These are phyloP conservation scores for Trichoderma atroviride DNA, from an alignment of 2,329 filamentous ascomycete species.

Conservation along the genomic window DNA sequence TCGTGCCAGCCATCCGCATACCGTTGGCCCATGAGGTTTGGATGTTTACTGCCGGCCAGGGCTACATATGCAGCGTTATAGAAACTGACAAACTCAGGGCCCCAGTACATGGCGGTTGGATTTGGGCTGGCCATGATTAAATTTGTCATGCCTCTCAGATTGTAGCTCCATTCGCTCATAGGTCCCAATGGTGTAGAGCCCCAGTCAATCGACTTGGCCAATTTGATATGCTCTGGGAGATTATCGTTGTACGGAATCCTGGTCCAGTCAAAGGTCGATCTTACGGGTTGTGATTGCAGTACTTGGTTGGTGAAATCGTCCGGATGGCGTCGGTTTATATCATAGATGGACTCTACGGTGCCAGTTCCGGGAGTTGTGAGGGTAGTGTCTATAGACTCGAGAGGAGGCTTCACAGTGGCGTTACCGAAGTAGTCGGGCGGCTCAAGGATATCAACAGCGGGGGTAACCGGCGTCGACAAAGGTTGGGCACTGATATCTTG, in stretches of 20 bases:
- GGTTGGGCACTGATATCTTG: constrained; percentile 42
- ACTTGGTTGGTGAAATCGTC: constrained; percentile 47
- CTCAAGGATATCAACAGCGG: constrained; percentile 38
- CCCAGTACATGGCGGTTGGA: constrained; percentile 80
- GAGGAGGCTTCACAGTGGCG: constrained; percentile 29
- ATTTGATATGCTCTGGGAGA: constrained; percentile 71
- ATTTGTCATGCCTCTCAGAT: constrained; percentile 78
- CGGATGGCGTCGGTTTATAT: constrained; percentile 39
- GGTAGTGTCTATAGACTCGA: constrained; percentile 34
- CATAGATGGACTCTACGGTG: constrained; percentile 20
- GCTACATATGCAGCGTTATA: constrained; percentile 75
- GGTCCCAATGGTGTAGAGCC: constrained; percentile 71
- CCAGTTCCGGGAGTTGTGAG: neutral
- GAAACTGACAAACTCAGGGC: constrained; percentile 65
- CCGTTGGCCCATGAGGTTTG: constrained; percentile 70
- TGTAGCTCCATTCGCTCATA: constrained; percentile 71
- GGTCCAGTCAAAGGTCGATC: constrained; percentile 79
- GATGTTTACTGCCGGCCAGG: constrained; percentile 77
- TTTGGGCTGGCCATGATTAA: constrained; percentile 79
- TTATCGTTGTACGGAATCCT: constrained; percentile 64
- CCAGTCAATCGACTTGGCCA: constrained; percentile 75
- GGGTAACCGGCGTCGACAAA: constrained; percentile 42
- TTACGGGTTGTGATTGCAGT: constrained; percentile 36
- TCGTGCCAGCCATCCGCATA: constrained; percentile 72
- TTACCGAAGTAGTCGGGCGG: constrained; percentile 50